Conservation (phyloP, 164 flowering plant species). For the Liriodendron chinense region DNA sequence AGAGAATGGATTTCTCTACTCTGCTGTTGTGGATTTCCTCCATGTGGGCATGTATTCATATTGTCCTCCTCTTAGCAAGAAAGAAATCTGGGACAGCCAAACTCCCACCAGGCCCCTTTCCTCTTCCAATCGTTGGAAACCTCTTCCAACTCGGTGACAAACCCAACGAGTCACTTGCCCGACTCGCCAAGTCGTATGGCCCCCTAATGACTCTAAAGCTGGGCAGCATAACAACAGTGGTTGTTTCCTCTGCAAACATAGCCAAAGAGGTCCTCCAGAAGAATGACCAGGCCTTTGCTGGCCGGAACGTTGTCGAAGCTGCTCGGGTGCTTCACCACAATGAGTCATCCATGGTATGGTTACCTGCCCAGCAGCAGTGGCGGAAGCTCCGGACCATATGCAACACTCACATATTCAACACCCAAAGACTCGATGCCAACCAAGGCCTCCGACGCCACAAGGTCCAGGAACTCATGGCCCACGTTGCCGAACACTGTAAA, state of each 20-base stretch:
- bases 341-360: slow-evolving; percentile 2
- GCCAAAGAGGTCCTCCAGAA: slow-evolving; percentile 2
- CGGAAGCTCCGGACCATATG: slow-evolving; percentile 1
- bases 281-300: slow-evolving; percentile 2
- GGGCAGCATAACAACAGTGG: slow-evolving; percentile 3
- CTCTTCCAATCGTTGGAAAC: slow-evolving; percentile 4
- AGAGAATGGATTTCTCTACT: neutral
- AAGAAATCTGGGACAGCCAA: neutral
- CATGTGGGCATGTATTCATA: neutral
- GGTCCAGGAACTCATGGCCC: neutral
- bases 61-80: neutral
- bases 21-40: neutral
- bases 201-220: slow-evolving; percentile 9
- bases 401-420: slow-evolving; percentile 2
- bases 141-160: slow-evolving; percentile 6
- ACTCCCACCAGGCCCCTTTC: slow-evolving; percentile 5
- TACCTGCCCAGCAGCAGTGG: neutral
- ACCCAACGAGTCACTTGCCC: slow-evolving; percentile 11
- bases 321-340: neutral
- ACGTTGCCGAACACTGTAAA: neutral
- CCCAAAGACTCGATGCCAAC: neutral
- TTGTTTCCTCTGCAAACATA: slow-evolving; percentile 7
- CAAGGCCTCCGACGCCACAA: neutral
- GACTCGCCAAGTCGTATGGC: slow-evolving; percentile 1
- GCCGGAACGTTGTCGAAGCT: neutral